A percentile compares a stretch with the other conserved stretches of the same genome.
phyloP scores from a whole-genome alignment of 768 basidiomycete genomes.

The Crucibulum laeve region DNA sequence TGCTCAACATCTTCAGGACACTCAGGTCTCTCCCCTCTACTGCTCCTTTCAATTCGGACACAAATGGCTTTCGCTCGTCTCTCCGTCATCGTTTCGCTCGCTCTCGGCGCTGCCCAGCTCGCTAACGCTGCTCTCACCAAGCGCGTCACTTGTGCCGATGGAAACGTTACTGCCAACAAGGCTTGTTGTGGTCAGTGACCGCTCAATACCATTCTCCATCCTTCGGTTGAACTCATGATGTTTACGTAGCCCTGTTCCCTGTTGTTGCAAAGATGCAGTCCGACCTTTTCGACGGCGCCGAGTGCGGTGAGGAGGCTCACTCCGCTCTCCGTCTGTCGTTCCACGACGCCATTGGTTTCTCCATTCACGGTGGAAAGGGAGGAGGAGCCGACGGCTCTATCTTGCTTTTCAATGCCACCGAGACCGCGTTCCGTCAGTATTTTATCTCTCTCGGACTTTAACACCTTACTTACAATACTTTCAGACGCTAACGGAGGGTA shows the following conservation, averaged over 20 bases:
- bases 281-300: constrained; percentile 25
- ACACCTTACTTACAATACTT: constrained; percentile 5
- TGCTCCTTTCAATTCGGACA: not conserved
- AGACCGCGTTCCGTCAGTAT: constrained; percentile 16
- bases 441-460: constrained; percentile 5
- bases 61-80: constrained; percentile 17
- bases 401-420: constrained; percentile 18
- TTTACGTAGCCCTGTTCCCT: constrained; percentile 14
- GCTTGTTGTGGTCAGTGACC: constrained; percentile 17
- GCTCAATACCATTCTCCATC: not conserved
- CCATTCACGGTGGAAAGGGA: constrained; percentile 12
- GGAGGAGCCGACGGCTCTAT: constrained; percentile 27
- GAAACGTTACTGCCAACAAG: constrained; percentile 17
- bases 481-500: constrained; percentile 16
- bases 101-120: constrained; percentile 9
- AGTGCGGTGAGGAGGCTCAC: constrained; percentile 26
- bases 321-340: constrained; percentile 15
- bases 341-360: constrained; percentile 16
- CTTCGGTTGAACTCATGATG: not conserved
- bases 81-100: constrained; percentile 11
- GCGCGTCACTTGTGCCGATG: constrained; percentile 18
- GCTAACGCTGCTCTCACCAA: constrained; percentile 14
- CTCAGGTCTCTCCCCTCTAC: not conserved
- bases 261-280: constrained; percentile 23
- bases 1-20: not conserved